Evolutionary conservation across 1,284 basidiomycete species (phyloP).

Genomic region (Ceratobasidium sp.): DNA sequence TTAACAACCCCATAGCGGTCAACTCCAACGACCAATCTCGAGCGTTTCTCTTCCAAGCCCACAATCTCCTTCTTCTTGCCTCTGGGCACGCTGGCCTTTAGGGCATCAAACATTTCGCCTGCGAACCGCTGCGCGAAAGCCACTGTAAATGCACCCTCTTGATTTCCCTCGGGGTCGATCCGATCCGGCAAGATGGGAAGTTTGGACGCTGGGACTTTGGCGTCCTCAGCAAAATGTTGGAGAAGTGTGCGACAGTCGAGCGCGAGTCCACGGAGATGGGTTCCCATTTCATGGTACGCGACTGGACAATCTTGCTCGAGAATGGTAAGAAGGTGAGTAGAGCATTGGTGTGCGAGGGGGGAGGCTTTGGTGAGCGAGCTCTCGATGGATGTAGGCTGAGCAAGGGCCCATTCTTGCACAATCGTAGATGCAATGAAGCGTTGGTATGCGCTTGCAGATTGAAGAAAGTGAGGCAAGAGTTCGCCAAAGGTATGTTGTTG

Average conservation of each 20-base stretch:
- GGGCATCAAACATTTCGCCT: constrained; percentile 71
- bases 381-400: constrained; percentile 19
- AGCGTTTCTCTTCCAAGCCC: constrained; percentile 78
- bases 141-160: constrained; percentile 77
- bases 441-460: constrained; percentile 90
- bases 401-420: constrained; percentile 88
- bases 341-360: constrained; percentile 69
- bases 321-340: constrained; percentile 68
- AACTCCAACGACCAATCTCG: constrained; percentile 75
- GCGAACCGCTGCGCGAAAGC: constrained; percentile 78
- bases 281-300: constrained; percentile 92
- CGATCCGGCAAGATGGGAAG: constrained; percentile 82
- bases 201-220: constrained; percentile 79
- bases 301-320: constrained; percentile 71
- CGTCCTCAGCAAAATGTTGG: constrained; percentile 81
- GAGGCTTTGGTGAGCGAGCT: constrained; percentile 49
- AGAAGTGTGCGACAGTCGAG: constrained; percentile 82
- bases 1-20: constrained; percentile 86
- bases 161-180: constrained; percentile 72
- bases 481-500: constrained; percentile 58
- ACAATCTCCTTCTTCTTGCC: constrained; percentile 81
- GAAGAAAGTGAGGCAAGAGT: constrained; percentile 78
- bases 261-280: constrained; percentile 80
- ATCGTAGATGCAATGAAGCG: constrained; percentile 85
- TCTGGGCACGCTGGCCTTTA: constrained; percentile 74